These are phyloP conservation scores for Berkeleyomyces basicola DNA, from an alignment of 2,329 filamentous ascomycete species.

Conservation along the genomic window DNA sequence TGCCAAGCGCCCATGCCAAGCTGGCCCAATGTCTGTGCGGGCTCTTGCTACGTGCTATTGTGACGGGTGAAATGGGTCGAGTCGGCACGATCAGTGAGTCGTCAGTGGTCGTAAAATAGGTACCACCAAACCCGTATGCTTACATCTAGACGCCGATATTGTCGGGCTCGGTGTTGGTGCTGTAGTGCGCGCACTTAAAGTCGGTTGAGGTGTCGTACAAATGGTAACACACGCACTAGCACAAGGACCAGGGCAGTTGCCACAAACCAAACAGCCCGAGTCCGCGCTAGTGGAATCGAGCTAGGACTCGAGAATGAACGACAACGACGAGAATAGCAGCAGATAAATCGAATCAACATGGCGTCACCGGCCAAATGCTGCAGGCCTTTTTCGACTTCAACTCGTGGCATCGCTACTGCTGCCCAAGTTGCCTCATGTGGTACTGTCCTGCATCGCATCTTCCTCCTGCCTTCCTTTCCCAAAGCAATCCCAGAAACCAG, in stretches of 20 bases:
- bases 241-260: conserved; percentile 1
- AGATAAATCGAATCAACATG: too few relatives aligned
- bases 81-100: too few relatives aligned
- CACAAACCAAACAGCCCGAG: not conserved
- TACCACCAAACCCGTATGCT: too few relatives aligned
- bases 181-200: too few relatives aligned
- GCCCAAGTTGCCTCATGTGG: not conserved
- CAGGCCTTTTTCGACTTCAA: not conserved
- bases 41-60: too few relatives aligned
- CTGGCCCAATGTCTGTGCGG: too few relatives aligned
- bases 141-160: too few relatives aligned
- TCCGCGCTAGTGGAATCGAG: not conserved
- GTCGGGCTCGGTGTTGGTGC: too few relatives aligned
- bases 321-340: not conserved
- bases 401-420: not conserved
- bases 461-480: not conserved
- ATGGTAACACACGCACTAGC: not conserved
- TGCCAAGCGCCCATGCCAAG: too few relatives aligned
- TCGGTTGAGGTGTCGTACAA: not conserved
- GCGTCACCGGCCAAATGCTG: too few relatives aligned
- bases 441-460: not conserved
- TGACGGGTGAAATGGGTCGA: too few relatives aligned
- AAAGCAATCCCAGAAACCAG: not conserved
- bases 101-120: too few relatives aligned
- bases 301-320: not conserved